A percentile compares a stretch with the other conserved stretches of the same genome.
Evolutionary conservation across 75 land plant genomes (phyloP).

Genomic region (Pseudotsuga menziesii): DNA sequence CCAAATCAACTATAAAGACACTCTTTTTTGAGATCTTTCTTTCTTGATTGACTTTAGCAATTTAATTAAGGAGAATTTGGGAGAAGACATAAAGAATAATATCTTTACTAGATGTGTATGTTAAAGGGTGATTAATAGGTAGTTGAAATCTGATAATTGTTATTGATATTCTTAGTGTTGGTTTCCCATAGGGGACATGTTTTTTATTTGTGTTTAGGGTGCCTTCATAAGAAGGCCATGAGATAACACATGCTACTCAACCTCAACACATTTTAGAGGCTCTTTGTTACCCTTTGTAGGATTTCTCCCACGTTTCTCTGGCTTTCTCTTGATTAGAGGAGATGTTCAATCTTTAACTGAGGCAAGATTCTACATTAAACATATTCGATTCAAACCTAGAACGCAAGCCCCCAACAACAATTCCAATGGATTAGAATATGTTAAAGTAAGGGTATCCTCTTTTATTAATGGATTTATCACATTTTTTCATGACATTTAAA

Average conservation of each 20-base stretch:
- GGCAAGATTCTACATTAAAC: conserved; percentile 4
- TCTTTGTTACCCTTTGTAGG: conserved; percentile 26
- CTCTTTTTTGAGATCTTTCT: too few species aligned
- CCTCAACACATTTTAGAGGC: conserved; percentile 27
- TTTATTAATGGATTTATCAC: neutral
- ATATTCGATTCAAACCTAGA: conserved; percentile 11
- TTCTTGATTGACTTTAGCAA: too few species aligned
- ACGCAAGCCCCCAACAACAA: neutral
- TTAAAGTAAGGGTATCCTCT: neutral
- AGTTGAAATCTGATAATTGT: too few species aligned
- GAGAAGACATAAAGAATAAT: too few species aligned
- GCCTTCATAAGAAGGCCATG: too few species aligned
- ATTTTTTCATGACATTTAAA: neutral
- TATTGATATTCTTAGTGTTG: too few species aligned
- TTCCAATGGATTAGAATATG: neutral
- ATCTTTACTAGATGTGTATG: too few species aligned
- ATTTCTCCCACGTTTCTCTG: conserved; percentile 23
- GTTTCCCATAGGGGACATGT: too few species aligned
- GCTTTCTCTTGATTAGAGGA: conserved; percentile 3
- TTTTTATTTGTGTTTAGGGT: too few species aligned
- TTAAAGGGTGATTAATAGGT: too few species aligned
- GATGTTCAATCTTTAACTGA: conserved; percentile 12
- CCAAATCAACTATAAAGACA: too few species aligned
- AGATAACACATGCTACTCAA: conserved; percentile 15
- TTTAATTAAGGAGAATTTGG: too few species aligned